Conservation (phyloP, 345 rosid species). For the Aurinia saxatilis region DNA sequence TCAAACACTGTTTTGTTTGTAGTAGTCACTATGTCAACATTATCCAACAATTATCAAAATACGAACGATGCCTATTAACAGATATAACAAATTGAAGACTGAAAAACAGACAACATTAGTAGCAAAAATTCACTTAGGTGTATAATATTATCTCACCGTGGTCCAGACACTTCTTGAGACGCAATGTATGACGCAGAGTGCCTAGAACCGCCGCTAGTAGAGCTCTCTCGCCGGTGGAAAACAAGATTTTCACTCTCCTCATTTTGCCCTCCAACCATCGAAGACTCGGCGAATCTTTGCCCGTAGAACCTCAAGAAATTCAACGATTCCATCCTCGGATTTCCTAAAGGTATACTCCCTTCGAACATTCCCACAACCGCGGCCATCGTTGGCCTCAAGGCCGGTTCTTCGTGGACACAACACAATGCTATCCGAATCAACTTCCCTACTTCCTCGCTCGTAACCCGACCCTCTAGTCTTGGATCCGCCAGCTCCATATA, state of each 20-base stretch:
- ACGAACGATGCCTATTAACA: constrained; percentile 21
- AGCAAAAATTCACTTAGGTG: neutral
- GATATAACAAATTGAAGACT: neutral
- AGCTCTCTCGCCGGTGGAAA: constrained; percentile 32
- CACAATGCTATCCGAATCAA: constrained; percentile 58
- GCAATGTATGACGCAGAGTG: constrained; percentile 49
- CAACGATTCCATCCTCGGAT: constrained; percentile 69
- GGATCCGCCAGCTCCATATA: constrained; percentile 76
- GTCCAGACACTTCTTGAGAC: constrained; percentile 85
- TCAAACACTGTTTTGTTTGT: neutral
- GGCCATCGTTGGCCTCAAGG: constrained; percentile 54
- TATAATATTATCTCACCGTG: constrained; percentile 52
- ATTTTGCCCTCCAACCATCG: constrained; percentile 39
- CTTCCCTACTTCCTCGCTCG: constrained; percentile 46
- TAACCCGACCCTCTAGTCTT: constrained; percentile 65
- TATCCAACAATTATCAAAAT: constrained; percentile 3
- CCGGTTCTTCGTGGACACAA: constrained; percentile 67
- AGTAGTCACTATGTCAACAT: constrained; percentile 1
- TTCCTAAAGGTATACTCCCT: constrained; percentile 48
- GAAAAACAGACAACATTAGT: neutral
- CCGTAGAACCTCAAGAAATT: constrained; percentile 83
- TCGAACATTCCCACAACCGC: constrained; percentile 67
- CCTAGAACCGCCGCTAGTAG: constrained; percentile 31
- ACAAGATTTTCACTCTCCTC: constrained; percentile 30
- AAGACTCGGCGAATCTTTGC: constrained; percentile 67